Percentiles rank a stretch among this genome's conserved stretches.
Evolutionary conservation across 192 early-diverging fungal species (phyloP).

Genomic region (Coemansia asiatica): DNA sequence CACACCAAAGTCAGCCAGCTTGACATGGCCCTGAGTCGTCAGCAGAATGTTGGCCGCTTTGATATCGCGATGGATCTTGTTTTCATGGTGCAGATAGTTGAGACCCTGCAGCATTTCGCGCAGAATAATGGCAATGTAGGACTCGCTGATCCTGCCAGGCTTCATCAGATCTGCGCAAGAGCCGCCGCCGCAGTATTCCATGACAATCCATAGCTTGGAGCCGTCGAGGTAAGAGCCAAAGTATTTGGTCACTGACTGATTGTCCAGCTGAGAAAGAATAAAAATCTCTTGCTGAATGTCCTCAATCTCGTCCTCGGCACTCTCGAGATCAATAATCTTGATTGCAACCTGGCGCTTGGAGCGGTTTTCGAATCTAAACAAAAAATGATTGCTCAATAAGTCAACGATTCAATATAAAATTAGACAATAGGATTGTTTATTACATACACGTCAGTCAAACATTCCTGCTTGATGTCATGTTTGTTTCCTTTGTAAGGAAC

Average conservation of each 20-base stretch:
- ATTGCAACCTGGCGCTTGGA: slow-evolving; percentile 79
- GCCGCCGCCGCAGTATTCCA: slow-evolving; percentile 96
- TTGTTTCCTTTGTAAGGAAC: not conserved
- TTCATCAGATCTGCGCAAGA: slow-evolving; percentile 95
- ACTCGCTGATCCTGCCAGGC: slow-evolving; percentile 78
- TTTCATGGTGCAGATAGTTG: slow-evolving; percentile 88
- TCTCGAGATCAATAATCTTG: slow-evolving; percentile 97
- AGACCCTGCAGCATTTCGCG: slow-evolving; percentile 85
- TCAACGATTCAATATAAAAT: too few relatives aligned
- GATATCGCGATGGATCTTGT: slow-evolving; percentile 91
- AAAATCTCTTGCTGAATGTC: slow-evolving; percentile 98
- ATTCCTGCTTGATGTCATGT: not conserved
- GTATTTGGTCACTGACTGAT: slow-evolving; percentile 82
- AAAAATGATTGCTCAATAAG: not conserved
- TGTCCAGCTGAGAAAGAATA: slow-evolving; percentile 91
- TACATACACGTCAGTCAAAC: not conserved
- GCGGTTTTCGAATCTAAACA: slow-evolving; percentile 50
- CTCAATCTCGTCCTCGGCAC: slow-evolving; percentile 96
- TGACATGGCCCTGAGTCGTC: slow-evolving; percentile 76
- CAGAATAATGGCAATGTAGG: slow-evolving; percentile 89
- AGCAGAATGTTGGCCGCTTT: slow-evolving; percentile 91
- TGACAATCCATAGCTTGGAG: slow-evolving; percentile 94
- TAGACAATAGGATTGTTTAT: not conserved
- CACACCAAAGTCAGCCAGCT: slow-evolving; percentile 98
- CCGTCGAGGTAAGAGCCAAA: slow-evolving; percentile 89